Percentiles rank a stretch among this genome's conserved stretches.
Evolutionary conservation across 2,329 filamentous ascomycete genomes (phyloP).

Genomic region (Thelonectria blattea): DNA sequence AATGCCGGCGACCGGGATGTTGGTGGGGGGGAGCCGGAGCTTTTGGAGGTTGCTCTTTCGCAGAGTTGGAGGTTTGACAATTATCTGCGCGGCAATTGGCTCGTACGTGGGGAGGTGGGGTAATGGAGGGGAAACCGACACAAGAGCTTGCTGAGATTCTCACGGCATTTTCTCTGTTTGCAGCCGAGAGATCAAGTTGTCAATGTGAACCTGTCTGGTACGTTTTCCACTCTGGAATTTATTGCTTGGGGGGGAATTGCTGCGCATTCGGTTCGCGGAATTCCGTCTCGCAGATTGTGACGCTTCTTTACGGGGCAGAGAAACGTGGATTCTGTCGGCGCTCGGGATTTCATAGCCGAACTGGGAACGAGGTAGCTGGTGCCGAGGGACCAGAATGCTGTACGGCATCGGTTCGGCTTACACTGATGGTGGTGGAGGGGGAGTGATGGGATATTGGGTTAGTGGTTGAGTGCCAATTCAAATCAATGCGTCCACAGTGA

Average conservation of each 20-base stretch:
- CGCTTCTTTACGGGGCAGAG: conserved; percentile 1
- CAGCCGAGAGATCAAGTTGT: neutral
- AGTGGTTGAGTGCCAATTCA: no score
- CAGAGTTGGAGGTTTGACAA: conserved; percentile 27
- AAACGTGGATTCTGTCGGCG: conserved; percentile 23
- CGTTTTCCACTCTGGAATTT: no score
- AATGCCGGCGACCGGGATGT: conserved; percentile 17
- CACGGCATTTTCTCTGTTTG: neutral
- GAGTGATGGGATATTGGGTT: no score
- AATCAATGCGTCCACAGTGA: no score
- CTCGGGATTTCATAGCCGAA: conserved; percentile 34
- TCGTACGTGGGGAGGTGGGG: conserved; percentile 11
- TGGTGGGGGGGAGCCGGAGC: conserved; percentile 16
- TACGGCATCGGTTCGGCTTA: conserved; percentile 28
- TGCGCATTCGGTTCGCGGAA: neutral
- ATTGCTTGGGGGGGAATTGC: neutral
- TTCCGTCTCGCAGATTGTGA: neutral
- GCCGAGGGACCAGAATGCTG: conserved; percentile 29
- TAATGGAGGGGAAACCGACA: neutral
- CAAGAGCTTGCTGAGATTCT: neutral
- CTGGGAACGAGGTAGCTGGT: conserved; percentile 20
- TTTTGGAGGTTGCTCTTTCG: neutral
- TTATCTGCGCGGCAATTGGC: conserved; percentile 34
- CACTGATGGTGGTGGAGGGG: neutral
- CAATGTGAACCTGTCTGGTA: neutral